Evolutionary conservation across 805 yeast species (phyloP).

Genomic region (Monosporozyma unispora): DNA sequence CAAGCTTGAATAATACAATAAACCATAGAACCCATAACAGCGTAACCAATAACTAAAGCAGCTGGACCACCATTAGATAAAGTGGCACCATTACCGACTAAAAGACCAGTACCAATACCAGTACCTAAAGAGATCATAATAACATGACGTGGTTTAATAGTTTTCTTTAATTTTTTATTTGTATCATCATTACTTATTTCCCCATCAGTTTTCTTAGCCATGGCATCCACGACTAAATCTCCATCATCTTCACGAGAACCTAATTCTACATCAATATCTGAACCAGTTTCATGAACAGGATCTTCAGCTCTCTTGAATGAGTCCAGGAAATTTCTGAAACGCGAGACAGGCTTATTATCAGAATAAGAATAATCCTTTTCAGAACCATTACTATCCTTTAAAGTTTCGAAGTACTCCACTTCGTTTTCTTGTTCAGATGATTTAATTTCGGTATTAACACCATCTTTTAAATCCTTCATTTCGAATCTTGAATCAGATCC

Average conservation of each 20-base stretch:
- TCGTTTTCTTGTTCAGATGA: conserved; percentile 18
- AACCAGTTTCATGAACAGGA: background rate
- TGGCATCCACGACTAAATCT: background rate
- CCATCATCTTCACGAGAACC: background rate
- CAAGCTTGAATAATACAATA: conserved; percentile 53
- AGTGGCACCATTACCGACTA: conserved; percentile 48
- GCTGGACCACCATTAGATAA: conserved; percentile 40
- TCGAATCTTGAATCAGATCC: conserved; percentile 5
- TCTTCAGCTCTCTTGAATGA: conserved; percentile 12
- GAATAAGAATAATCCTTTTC: conserved; percentile 3
- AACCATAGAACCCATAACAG: conserved; percentile 48
- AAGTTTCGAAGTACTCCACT: conserved; percentile 19
- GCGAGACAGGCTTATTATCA: background rate
- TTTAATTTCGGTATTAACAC: conserved; percentile 6
- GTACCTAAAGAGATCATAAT: conserved; percentile 78
- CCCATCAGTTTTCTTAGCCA: conserved; percentile 2
- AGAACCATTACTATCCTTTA: conserved; percentile 1
- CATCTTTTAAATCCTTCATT: conserved; percentile 7
- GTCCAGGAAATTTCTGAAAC: conserved; percentile 2
- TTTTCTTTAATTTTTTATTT: conserved; percentile 29
- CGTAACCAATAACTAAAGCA: conserved; percentile 45
- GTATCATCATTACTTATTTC: conserved; percentile 4
- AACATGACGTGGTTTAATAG: conserved; percentile 40
- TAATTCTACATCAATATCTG: conserved; percentile 1
- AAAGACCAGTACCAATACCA: conserved; percentile 71